Percentiles rank a stretch among this genome's conserved stretches.
These are phyloP conservation scores for Tolypocladium tropicale DNA, from an alignment of 2,329 filamentous ascomycete species.

Conservation along the genomic window DNA sequence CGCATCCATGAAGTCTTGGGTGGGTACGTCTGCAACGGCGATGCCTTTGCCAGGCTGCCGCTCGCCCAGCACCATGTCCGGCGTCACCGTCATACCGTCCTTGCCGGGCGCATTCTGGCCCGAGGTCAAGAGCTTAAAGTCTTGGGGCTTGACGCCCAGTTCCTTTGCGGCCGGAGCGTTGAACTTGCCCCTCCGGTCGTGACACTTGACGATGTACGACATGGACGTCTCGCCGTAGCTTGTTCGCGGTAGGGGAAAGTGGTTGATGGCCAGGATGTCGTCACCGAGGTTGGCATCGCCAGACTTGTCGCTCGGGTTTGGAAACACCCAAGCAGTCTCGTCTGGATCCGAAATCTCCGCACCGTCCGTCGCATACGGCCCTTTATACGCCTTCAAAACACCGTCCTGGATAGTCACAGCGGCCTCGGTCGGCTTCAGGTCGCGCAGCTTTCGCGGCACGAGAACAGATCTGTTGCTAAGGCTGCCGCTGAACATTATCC, in stretches of 20 bases:
- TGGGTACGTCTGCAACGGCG: slow-evolving; percentile 71
- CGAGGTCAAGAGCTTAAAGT: slow-evolving; percentile 49
- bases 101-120: slow-evolving; percentile 54
- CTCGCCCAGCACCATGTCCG: slow-evolving; percentile 75
- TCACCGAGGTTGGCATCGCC: slow-evolving; percentile 4
- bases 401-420: slow-evolving; percentile 54
- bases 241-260: slow-evolving; percentile 52
- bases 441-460: slow-evolving; percentile 13
- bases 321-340: slow-evolving; percentile 17
- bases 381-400: slow-evolving; percentile 57
- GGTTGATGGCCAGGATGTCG: slow-evolving; percentile 12
- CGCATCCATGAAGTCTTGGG: slow-evolving; percentile 55
- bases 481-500: slow-evolving; percentile 24
- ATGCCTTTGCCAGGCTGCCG: slow-evolving; percentile 60
- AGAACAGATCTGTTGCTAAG: slow-evolving; percentile 13
- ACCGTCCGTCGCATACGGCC: slow-evolving; percentile 34
- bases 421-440: slow-evolving; percentile 18
- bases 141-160: slow-evolving; percentile 48
- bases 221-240: slow-evolving; percentile 56
- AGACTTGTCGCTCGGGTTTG: slow-evolving; percentile 6
- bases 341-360: slow-evolving; percentile 9
- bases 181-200: slow-evolving; percentile 74
- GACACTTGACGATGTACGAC: slow-evolving; percentile 77
- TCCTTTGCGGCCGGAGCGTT: slow-evolving; percentile 51
- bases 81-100: slow-evolving; percentile 61